A percentile compares a stretch with the other conserved stretches of the same genome.
Evolutionary conservation across 371 early-diverging fungal species (phyloP).

Genomic region (Saksenaea oblongispora): DNA sequence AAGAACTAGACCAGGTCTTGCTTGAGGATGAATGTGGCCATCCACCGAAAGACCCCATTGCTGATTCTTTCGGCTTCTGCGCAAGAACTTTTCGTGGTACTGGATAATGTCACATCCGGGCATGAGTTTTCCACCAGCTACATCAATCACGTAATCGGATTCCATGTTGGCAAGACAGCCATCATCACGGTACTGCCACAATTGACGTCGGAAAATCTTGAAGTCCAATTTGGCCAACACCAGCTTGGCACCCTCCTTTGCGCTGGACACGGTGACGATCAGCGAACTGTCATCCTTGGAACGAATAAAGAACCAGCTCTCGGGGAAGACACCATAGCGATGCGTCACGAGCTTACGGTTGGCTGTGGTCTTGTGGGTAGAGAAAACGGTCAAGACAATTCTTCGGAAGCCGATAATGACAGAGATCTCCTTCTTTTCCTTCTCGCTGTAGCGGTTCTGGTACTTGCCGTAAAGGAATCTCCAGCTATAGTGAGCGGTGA

Average conservation of each 20-base stretch:
- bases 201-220: constrained; percentile 45
- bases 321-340: constrained; percentile 45
- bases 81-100: constrained; percentile 40
- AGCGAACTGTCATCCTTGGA: constrained; percentile 36
- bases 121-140: constrained; percentile 43
- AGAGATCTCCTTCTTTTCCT: constrained; percentile 24
- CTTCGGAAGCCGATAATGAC: background rate
- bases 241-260: constrained; percentile 41
- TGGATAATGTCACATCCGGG: constrained; percentile 37
- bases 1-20: constrained; percentile 35
- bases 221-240: constrained; percentile 32
- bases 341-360: constrained; percentile 39
- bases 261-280: constrained; percentile 28
- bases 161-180: constrained; percentile 56
- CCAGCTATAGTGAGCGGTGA: constrained; percentile 31
- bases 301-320: constrained; percentile 51
- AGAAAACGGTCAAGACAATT: background rate
- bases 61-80: constrained; percentile 45
- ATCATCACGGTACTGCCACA: constrained; percentile 58
- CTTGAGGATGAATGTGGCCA: constrained; percentile 44
- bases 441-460: constrained; percentile 24
- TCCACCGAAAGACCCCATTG: constrained; percentile 47
- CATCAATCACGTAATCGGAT: constrained; percentile 57
- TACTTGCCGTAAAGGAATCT: constrained; percentile 34
- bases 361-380: background rate